These are phyloP conservation scores for Euphrasia arctica DNA, from an alignment of 305 asterid species.

Conservation along the genomic window DNA sequence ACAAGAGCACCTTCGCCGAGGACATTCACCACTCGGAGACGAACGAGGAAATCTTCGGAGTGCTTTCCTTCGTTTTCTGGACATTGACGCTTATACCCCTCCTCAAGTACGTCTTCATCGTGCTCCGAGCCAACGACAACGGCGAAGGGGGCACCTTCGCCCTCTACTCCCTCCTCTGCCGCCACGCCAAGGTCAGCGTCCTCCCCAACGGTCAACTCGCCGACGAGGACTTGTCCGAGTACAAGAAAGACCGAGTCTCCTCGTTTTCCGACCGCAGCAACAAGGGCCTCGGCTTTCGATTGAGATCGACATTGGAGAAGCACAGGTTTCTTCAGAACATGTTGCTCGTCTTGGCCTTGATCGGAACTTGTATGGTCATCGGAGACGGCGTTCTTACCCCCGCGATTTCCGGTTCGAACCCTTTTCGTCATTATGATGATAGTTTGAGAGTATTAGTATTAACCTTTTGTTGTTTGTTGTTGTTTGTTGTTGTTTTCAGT, in stretches of 20 bases:
- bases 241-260: slow-evolving; percentile 50
- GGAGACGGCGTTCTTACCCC: slow-evolving; percentile 96
- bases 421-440: background rate
- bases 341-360: slow-evolving; percentile 64
- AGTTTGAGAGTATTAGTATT: background rate
- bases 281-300: slow-evolving; percentile 45
- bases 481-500: slow-evolving; percentile 46
- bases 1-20: slow-evolving; percentile 91
- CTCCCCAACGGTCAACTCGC: slow-evolving; percentile 84
- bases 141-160: slow-evolving; percentile 98
- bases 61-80: slow-evolving; percentile 80
- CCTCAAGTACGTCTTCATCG: slow-evolving; percentile 74
- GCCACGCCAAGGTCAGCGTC: slow-evolving; percentile 71
- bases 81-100: slow-evolving; percentile 79
- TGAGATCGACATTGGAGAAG: slow-evolving; percentile 66
- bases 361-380: slow-evolving; percentile 91
- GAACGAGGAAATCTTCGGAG: slow-evolving; percentile 84
- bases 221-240: slow-evolving; percentile 76
- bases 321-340: slow-evolving; percentile 52
- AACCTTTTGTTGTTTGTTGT: slow-evolving; percentile 14
- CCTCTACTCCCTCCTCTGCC: slow-evolving; percentile 69
- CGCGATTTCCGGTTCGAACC: slow-evolving; percentile 66
- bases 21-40: slow-evolving; percentile 84
- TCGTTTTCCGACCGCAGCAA: slow-evolving; percentile 26
- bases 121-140: slow-evolving; percentile 85